Evolutionary conservation across 176 grass and related monocot species (phyloP), one percentile per base, ranked within the genome.

Genomic region (Otatea glauca): DNA sequence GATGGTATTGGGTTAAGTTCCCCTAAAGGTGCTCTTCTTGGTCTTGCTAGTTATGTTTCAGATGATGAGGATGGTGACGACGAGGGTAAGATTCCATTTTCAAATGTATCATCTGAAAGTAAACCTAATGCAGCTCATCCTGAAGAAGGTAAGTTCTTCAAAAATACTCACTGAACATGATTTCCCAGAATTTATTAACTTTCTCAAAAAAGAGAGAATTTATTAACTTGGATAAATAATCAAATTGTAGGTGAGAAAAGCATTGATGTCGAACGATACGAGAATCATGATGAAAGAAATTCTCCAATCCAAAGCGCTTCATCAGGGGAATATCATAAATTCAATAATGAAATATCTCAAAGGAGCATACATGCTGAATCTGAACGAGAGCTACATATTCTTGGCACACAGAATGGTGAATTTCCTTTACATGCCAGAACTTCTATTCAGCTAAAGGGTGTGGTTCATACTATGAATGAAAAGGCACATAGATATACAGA

Each of bases 41-140:
- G 96, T 83, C 93, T 99, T 84, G 90, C 91, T 89, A 93, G 77
- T 92, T 99, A 99, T 83, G 91, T 88, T 91, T 95, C 96, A 75
- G 96, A 99, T 91, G 91, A 92, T 32, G 80, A 81, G 24, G 78
- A 80, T 5, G 70, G 20, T 83, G 77, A 78, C 14, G 54, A 56
- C 64, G 61, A 86, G 74, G 83, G 71, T 90, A 80, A 70, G 83
- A 25, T 47, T 77, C 65, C 77, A 41, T 35, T 53, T 21, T 84
- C 82, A 76, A 81, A 86, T 77, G 72, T 81, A 32, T 77, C 67
- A 37, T 62, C 75, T 74, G 75, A 91, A 67, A 68, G 16, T 56
- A 84, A 88, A 79, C 29, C 70, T 87, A 60, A 39, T 54, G 35
- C 87, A 83, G 50, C 71, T 72, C 65, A 77, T 81, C 47, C 68